phyloP scores from a whole-genome alignment of 306 rosid species.

The Herpetospermum pedunculosum region DNA sequence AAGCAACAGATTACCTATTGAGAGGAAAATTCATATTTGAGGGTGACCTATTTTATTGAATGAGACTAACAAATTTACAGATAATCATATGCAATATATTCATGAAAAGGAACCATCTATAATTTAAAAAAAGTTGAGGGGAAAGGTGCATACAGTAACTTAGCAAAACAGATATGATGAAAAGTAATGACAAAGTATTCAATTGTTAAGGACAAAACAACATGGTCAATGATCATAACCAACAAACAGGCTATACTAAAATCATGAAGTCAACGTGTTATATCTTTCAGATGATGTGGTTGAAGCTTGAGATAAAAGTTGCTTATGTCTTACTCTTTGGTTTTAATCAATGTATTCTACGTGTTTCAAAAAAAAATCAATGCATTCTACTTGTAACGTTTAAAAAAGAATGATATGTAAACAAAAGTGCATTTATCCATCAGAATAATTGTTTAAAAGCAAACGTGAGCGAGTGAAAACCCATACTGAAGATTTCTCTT shows the following conservation, averaged over 20 bases:
- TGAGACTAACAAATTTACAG: not conserved
- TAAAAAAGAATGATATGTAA: not conserved
- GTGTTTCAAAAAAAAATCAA: no score
- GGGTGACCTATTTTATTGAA: not conserved
- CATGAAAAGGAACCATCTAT: not conserved
- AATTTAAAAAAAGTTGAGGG: not conserved
- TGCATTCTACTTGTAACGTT: not conserved
- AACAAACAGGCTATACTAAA: not conserved
- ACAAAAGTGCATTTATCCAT: not conserved
- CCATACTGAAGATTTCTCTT: constrained; percentile 82
- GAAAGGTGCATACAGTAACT: not conserved
- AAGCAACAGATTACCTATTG: not conserved
- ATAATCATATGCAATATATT: not conserved
- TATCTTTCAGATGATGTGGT: not conserved
- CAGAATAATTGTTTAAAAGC: not conserved
- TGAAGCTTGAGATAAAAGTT: not conserved
- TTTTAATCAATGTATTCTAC: not conserved
- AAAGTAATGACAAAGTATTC: not conserved
- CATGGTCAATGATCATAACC: not conserved
- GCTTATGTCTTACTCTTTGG: not conserved
- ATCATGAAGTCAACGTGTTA: not conserved
- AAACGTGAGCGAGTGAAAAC: not conserved
- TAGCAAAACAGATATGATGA: not conserved
- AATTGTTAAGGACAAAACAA: not conserved
- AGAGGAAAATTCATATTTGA: not conserved